A percentile compares a stretch with the other conserved stretches of the same genome.
These are phyloP conservation scores for Mycocentrospora acerina DNA, from an alignment of 2,329 filamentous ascomycete species.

Conservation along the genomic window DNA sequence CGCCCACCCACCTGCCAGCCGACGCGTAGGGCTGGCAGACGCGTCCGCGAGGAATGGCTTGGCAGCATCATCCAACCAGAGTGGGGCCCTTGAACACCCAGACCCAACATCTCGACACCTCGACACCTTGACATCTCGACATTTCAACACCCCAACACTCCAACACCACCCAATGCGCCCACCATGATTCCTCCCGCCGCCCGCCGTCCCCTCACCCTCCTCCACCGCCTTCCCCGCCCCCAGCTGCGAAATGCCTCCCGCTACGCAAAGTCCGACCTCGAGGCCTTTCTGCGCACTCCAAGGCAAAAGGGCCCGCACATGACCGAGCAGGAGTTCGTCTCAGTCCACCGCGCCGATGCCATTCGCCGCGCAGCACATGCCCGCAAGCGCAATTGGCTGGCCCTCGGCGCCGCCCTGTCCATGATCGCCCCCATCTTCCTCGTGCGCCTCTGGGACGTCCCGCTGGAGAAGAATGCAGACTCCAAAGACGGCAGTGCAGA, in stretches of 20 bases:
- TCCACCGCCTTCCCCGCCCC: conserved; percentile 16
- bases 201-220: conserved; percentile 33
- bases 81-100: no score
- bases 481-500: no score
- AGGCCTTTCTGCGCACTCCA: conserved; percentile 14
- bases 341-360: conserved; percentile 36
- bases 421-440: conserved; percentile 42
- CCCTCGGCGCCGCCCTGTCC: conserved; percentile 36
- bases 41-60: conserved; percentile 17
- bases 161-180: conserved; percentile 12
- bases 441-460: conserved; percentile 35
- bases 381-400: conserved; percentile 35
- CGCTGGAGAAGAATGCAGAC: conserved; percentile 19
- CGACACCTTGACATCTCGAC: conserved; percentile 7
- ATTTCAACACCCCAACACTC: conserved; percentile 2
- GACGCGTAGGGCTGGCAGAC: conserved; percentile 17
- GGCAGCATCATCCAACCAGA: conserved; percentile 23
- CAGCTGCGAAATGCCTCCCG: conserved; percentile 21
- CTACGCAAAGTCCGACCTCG: conserved; percentile 15
- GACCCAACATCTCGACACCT: conserved; percentile 3
- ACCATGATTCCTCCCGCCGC: conserved; percentile 32
- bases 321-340: conserved; percentile 31
- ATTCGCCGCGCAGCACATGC: conserved; percentile 29
- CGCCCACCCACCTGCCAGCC: no score
- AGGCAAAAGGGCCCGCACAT: conserved; percentile 6